These are phyloP conservation scores for Williopsis jadinii DNA, from an alignment of 1,139 yeast species.

Conservation along the genomic window DNA sequence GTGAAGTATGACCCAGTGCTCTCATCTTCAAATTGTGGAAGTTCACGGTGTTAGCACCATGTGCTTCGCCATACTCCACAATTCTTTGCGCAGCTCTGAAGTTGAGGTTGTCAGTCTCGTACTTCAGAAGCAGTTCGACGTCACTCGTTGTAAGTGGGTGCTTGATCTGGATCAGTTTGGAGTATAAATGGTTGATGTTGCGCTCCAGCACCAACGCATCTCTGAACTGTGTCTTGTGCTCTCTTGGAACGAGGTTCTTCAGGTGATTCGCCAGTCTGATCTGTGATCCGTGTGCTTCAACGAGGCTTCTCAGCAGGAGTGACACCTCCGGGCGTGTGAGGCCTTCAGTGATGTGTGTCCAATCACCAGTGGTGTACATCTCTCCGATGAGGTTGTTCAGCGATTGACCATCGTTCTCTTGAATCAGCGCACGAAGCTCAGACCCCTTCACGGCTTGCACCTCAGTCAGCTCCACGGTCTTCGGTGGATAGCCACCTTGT, in stretches of 20 bases:
- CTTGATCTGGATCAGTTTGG: constrained; percentile 1
- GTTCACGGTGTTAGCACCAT: constrained; percentile 4
- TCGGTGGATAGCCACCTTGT: not conserved
- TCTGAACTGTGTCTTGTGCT: not conserved
- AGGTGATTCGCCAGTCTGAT: not conserved
- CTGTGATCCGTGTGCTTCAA: constrained; percentile 3
- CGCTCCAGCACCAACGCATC: not conserved
- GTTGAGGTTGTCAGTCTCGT: constrained; percentile 3
- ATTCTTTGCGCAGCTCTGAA: constrained; percentile 8
- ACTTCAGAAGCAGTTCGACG: constrained; percentile 3
- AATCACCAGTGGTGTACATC: constrained; percentile 1
- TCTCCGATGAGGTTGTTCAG: not conserved
- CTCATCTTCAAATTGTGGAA: constrained; percentile 13
- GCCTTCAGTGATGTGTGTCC: constrained; percentile 2
- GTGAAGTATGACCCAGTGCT: constrained; percentile 12
- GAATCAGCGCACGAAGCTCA: constrained; percentile 3
- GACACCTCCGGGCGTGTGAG: constrained; percentile 10
- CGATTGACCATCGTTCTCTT: constrained; percentile 1
- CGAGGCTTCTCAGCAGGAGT: constrained; percentile 4
- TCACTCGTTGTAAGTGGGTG: constrained; percentile 6
- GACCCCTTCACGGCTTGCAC: not conserved
- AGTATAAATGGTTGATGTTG: constrained; percentile 2
- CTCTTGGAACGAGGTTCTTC: constrained; percentile 3
- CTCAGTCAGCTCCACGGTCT: not conserved
- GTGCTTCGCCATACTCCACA: constrained; percentile 2